Base-by-base conservation (phyloP, 2,329 filamentous ascomycete species). In the Periconia digitata region DNA sequence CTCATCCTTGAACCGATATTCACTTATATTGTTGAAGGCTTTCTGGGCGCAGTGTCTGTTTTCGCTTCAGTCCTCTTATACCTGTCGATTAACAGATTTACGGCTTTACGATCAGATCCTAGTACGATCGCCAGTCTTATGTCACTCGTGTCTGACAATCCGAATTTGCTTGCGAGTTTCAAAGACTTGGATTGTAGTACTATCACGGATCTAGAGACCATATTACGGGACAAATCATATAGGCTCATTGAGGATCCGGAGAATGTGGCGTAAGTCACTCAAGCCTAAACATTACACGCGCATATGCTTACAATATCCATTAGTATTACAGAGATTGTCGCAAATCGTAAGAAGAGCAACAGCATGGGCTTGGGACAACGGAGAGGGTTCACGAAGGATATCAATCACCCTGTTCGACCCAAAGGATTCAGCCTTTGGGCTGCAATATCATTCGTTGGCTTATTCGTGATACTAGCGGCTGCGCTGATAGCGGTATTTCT, bases 1-100 rank as follows among this genome's bases (percentile, higher is more conserved):
- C 63, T 77, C 1, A 50, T 74, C 0, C 49, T 76, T 1, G 67
- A 72, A 1, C 64, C 71, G 0, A 49, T 65, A 0, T 77, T 76
- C 35, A 61, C 65, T 0, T 72, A 72, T 29, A 55, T 73, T 7
- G 67, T 74, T 0, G 66, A 72, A 16, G 67, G 55, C 0, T 43
- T 76, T 1, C 55, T 76, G 0, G 63, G 48, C 0, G 23, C 59
- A 0, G 49, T 72, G 0, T 59, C 60, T 0, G 0, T 72, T 0
- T 50, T 59, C 6, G 51, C 63, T 0, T 37, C 60, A 0, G 45
- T 43, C 0, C 43, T 74, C 1, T 20, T 72, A 0, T 55, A 58
- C 15, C 27, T 65, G 1, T 68, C 63, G 0, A 6, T 53, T 0
- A 53, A 39, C 0, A 59, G 63, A 8, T 46, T 29, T 1, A 45